A percentile compares a stretch with the other conserved stretches of the same genome.
phyloP scores from a whole-genome alignment of 83 land plant species.

The Thuja plicata region DNA sequence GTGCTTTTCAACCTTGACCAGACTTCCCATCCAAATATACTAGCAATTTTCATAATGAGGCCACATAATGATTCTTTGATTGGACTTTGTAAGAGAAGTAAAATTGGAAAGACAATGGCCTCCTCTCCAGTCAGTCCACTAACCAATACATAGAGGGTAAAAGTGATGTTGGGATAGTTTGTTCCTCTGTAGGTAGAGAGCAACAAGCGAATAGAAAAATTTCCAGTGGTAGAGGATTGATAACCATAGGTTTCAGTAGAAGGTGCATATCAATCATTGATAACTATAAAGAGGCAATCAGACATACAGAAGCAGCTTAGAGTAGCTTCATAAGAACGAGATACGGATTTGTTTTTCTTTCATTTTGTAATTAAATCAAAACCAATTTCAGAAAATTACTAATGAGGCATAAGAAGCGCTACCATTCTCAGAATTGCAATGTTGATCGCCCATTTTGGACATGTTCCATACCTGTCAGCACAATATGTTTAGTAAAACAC shows the following conservation, averaged over 20 bases:
- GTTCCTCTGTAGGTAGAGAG: too few relatives aligned
- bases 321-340: neutral
- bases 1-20: too few relatives aligned
- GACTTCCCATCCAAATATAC: too few relatives aligned
- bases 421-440: constrained; percentile 34
- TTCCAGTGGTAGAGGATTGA: too few relatives aligned
- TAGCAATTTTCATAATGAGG: too few relatives aligned
- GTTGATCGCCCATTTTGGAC: constrained; percentile 78
- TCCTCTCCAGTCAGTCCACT: too few relatives aligned
- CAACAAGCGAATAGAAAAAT: too few relatives aligned
- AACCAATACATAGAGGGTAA: too few relatives aligned
- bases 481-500: constrained; percentile 7
- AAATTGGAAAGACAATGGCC: too few relatives aligned
- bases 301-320: neutral
- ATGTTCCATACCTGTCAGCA: constrained; percentile 90
- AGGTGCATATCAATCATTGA: neutral
- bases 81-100: too few relatives aligned
- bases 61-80: too few relatives aligned
- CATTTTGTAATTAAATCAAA: neutral
- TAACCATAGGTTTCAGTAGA: neutral
- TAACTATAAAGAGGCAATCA: neutral
- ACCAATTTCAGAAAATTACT: neutral
- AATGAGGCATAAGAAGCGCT: neutral
- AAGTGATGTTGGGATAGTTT: too few relatives aligned
- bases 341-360: neutral